These are phyloP conservation scores for Pholiota molesta DNA, from an alignment of 768 basidiomycete species.

Conservation along the genomic window DNA sequence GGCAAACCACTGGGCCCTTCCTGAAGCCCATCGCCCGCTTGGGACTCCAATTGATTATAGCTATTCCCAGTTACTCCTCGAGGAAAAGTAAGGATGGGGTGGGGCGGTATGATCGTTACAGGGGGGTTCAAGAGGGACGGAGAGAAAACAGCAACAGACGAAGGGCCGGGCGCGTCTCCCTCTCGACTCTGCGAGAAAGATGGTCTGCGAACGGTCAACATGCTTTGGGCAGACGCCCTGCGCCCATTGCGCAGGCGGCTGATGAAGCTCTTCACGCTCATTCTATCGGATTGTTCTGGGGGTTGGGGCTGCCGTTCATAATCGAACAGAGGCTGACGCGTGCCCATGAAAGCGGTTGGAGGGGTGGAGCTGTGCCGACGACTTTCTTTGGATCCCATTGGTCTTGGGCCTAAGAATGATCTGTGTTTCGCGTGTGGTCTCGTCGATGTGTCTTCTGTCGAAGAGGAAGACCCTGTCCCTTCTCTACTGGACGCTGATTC, in stretches of 20 bases:
- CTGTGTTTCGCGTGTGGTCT: conserved; percentile 11
- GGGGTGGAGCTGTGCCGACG: conserved; percentile 20
- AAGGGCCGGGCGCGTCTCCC: conserved; percentile 10
- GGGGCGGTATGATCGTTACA: conserved; percentile 14
- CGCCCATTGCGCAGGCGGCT: conserved; percentile 20
- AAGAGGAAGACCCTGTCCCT: conserved; percentile 10
- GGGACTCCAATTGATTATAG: conserved; percentile 9
- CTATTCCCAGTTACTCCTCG: conserved; percentile 17
- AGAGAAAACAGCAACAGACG: conserved; percentile 16
- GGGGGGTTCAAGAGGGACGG: conserved; percentile 32
- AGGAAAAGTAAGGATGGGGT: conserved; percentile 17
- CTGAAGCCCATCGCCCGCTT: background rate
- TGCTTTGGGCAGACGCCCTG: conserved; percentile 16
- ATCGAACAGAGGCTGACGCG: conserved; percentile 7
- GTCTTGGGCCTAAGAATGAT: conserved; percentile 18
- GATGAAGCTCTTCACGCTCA: conserved; percentile 21
- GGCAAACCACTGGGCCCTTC: background rate
- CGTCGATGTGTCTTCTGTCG: conserved; percentile 11
- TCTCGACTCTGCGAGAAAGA: conserved; percentile 6
- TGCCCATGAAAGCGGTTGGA: conserved; percentile 14
- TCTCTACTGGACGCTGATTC: conserved; percentile 20
- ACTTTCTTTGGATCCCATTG: conserved; percentile 3
- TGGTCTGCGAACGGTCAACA: conserved; percentile 12
- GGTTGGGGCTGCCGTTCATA: conserved; percentile 13
- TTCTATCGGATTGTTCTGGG: conserved; percentile 19